Conservation (phyloP, 495 filamentous ascomycete genomes). For the Jackrogersella multiformis region DNA sequence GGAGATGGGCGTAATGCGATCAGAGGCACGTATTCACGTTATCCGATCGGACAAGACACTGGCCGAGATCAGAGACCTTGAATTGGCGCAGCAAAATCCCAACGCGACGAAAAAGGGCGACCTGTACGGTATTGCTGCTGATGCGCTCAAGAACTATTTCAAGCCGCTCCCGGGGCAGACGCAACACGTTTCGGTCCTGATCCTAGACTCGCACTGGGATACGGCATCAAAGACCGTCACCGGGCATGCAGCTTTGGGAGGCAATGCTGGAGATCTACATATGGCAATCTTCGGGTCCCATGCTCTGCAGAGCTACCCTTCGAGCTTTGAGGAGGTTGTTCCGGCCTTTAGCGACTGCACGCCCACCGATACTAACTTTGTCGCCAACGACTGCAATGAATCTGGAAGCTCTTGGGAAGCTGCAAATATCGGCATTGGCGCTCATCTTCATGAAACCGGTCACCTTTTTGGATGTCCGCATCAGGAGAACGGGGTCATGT, state of each 20-base stretch:
- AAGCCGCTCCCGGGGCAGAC: constrained; percentile 76
- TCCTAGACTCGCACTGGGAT: constrained; percentile 91
- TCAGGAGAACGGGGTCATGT: constrained; percentile 87
- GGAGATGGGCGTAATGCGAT: constrained; percentile 76
- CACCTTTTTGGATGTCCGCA: constrained; percentile 90
- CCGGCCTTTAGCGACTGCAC: constrained; percentile 89
- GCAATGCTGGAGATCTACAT: constrained; percentile 72
- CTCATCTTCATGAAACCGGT: constrained; percentile 87
- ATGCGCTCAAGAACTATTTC: constrained; percentile 81
- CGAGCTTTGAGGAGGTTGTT: constrained; percentile 83
- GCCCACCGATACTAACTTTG: constrained; percentile 78
- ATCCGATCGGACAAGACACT: constrained; percentile 84
- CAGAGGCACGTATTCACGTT: constrained; percentile 87
- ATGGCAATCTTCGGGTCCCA: constrained; percentile 92
- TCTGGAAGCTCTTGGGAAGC: constrained; percentile 91
- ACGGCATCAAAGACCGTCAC: constrained; percentile 70
- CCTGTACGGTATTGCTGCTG: constrained; percentile 76
- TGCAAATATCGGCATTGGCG: constrained; percentile 89
- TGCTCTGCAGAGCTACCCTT: constrained; percentile 84
- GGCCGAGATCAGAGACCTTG: constrained; percentile 78
- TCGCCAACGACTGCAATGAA: constrained; percentile 86
- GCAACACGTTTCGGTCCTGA: constrained; percentile 82
- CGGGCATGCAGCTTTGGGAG: constrained; percentile 82
- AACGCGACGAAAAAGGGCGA: constrained; percentile 72
- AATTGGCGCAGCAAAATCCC: constrained; percentile 81